A percentile compares a stretch with the other conserved stretches of the same genome.
phyloP scores from a whole-genome alignment of 345 rosid genomes.

The Pugionium cornutum region DNA sequence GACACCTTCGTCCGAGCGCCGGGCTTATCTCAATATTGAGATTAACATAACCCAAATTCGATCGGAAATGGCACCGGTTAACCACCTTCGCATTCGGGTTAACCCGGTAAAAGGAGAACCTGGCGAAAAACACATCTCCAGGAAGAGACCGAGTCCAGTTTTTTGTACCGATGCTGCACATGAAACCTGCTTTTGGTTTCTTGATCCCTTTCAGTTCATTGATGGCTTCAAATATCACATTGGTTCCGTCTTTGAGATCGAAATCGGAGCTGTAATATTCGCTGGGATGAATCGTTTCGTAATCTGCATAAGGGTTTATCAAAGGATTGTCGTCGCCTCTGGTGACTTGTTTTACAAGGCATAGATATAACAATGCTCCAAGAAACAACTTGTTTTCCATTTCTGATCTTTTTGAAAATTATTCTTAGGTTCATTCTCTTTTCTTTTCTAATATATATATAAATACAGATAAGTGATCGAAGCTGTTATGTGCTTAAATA shows the following conservation, averaged over 20 bases:
- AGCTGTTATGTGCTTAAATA: background rate
- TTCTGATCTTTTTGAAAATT: background rate
- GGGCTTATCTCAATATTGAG: conserved; percentile 23
- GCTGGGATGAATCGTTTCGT: conserved; percentile 37
- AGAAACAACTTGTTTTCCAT: conserved; percentile 12
- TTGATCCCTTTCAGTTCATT: conserved; percentile 36
- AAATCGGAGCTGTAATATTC: conserved; percentile 40
- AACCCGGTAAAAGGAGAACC: conserved; percentile 33
- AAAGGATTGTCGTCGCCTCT: conserved; percentile 26
- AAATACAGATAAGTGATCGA: background rate
- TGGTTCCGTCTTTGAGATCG: conserved; percentile 37
- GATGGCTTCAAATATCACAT: conserved; percentile 38
- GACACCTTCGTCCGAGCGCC: conserved; percentile 27
- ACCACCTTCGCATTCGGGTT: conserved; percentile 29
- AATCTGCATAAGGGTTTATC: conserved; percentile 32
- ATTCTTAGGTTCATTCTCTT: background rate
- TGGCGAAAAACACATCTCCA: conserved; percentile 33
- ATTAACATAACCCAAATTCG: conserved; percentile 29
- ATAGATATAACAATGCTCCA: conserved; percentile 22
- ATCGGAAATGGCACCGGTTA: conserved; percentile 36
- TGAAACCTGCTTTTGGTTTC: conserved; percentile 42
- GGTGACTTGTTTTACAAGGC: conserved; percentile 32
- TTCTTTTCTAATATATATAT: background rate
- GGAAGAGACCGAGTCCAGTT: conserved; percentile 34
- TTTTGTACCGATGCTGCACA: conserved; percentile 16